Base-by-base conservation (phyloP, 805 yeast species). In the Ogataea ramenticola region DNA sequence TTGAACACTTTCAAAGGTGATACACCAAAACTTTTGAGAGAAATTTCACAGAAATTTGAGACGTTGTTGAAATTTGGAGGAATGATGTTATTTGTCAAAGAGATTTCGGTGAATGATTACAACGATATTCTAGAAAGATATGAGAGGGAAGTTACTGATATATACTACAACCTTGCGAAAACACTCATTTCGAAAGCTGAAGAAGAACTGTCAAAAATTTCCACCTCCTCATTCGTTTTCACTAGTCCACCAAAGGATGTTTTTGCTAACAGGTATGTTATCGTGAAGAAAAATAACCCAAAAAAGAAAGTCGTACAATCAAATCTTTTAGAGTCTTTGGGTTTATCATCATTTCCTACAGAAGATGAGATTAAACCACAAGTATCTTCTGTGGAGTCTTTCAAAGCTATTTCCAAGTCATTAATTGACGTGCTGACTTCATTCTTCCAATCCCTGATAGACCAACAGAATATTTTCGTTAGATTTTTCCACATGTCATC, bases 21-120 rank as follows among this genome's bases (percentile, higher is more conserved):
- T 21, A 12, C 26, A 4, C 8, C 12, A 12, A 19, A 52, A 42
- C 51, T 42, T 31, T 58, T 21, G 36, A 45, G 43, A 1, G 17
- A 43, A 6, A 42, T 61, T 4, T 41, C 52, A 5, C 54, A 60
- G 30, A 61, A 64, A 14, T 52, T 75, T 29, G 56, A 73, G 0
- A 58, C 62, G n/a, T 45, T 76, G 24, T 40, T 77, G 43, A 66
- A 72, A 1, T 70, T 70, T 40, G 61, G 76, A 14, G 79, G 81
- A 0, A 53, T 79, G 22, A 60, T 75, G 1, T 62, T 79, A 1
- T 82, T 82, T 54, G 70, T 82, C 20, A 84, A 80, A 49, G 78
- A 77, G 41, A 65, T 77, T 4, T 76, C 84, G 2, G 60, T 64
- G 0, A 61, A 60, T 2, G 71, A 74, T 4, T 85, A 73, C 57